Evolutionary conservation across 1,284 basidiomycete species (phyloP), one percentile per base, ranked within the genome.

Genomic region (Papiliotrema flavescens): DNA sequence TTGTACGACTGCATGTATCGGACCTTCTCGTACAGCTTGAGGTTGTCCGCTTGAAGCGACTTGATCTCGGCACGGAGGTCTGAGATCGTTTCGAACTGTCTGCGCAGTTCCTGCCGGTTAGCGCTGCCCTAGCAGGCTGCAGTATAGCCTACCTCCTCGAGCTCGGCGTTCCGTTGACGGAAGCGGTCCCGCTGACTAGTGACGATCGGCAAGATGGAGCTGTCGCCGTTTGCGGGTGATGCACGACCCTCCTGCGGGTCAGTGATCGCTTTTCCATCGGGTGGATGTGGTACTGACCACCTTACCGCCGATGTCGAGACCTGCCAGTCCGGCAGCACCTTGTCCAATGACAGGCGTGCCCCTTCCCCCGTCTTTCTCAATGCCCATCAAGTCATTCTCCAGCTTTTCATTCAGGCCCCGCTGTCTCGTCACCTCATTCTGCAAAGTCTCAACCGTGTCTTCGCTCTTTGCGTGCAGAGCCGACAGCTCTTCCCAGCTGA

Each of bases 151-250:
- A 88, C 89, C 79, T 98, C 93, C 78, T 99, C 95, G 11, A 98
- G 83, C 72, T 98, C 95, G 19, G 90, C 88, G 70, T 98, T 98
- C 17, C 95, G 84, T 70, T 92, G 89, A 49, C 94, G 83, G 83
- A 98, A 98, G 5, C 94, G 84, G 71, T 98, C 95, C 54, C 94
- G 82, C 73, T 99, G 96, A 61, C 88, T 89, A 0, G 95, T 98
- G 37, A 98, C 94, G 62, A 98, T 98, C 0, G 92, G 92, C 15
- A 97, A 76, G 63, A 96, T 96, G 0, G 90, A 93, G 0, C 87
- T 89, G 66, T 96, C 92, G 4, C 88, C 61, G 37, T 55, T 56
- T 20, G 57, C 59, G 11, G 70, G 65, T 5, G 68, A 61, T 13
- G 62, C 52, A 37, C 64, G 51, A 9, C 64, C 67, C 19, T 71